phyloP scores from a whole-genome alignment of 2,329 filamentous ascomycete genomes.

The Parastagonospora nodorum region DNA sequence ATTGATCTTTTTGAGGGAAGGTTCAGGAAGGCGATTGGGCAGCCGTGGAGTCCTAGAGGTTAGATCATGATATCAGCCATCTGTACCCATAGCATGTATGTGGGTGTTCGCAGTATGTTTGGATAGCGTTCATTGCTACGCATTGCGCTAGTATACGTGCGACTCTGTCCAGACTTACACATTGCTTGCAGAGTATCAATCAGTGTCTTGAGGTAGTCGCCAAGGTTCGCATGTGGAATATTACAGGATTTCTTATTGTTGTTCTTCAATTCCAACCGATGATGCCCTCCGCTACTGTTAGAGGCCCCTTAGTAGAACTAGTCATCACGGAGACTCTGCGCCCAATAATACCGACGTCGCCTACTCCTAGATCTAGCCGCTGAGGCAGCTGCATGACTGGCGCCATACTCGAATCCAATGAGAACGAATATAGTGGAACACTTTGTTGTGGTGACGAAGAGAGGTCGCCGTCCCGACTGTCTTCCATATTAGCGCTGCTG shows the following conservation, averaged over 20 bases:
- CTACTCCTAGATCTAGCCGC: slow-evolving; percentile 36
- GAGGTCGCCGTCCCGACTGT: slow-evolving; percentile 40
- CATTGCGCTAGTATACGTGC: background rate
- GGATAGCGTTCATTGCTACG: too few relatives aligned
- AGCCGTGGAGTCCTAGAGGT: slow-evolving; percentile 15
- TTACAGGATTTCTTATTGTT: too few relatives aligned
- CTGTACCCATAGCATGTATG: too few relatives aligned
- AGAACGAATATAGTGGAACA: slow-evolving; percentile 34
- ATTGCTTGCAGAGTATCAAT: too few relatives aligned
- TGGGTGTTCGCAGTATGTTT: too few relatives aligned
- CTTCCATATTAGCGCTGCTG: background rate
- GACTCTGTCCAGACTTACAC: too few relatives aligned
- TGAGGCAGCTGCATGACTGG: slow-evolving; percentile 22
- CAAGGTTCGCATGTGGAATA: too few relatives aligned
- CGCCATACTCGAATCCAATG: slow-evolving; percentile 9
- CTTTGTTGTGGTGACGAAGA: slow-evolving; percentile 10
- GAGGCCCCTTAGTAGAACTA: slow-evolving; percentile 18
- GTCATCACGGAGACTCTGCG: slow-evolving; percentile 39
- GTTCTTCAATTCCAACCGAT: slow-evolving; percentile 41
- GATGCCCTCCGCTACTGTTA: slow-evolving; percentile 37
- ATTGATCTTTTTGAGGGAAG: slow-evolving; percentile 34
- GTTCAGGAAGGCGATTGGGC: slow-evolving; percentile 30
- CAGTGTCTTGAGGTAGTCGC: too few relatives aligned
- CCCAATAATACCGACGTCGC: slow-evolving; percentile 39
- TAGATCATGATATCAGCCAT: background rate